Conservation (phyloP, 257 asterid species). For the Craterostigma plantagineum region DNA sequence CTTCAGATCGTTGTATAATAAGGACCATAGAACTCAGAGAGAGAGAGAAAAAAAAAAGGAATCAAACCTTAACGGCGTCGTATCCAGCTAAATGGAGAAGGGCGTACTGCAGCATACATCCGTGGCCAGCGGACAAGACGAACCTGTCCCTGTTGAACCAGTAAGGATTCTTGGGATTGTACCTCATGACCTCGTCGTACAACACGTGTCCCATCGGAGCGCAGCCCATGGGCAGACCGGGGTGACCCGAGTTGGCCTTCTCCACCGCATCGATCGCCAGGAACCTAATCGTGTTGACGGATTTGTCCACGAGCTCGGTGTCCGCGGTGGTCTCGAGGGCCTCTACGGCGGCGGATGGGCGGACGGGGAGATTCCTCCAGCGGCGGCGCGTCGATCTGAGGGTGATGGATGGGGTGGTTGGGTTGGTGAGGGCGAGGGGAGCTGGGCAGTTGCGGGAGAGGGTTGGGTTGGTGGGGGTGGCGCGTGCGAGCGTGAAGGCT, state of each 20-base stretch:
- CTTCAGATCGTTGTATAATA: not conserved
- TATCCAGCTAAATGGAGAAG: constrained; percentile 83
- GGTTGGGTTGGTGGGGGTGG: constrained; percentile 37
- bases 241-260: constrained; percentile 85
- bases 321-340: constrained; percentile 47
- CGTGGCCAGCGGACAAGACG: constrained; percentile 95
- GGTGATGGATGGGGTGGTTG: constrained; percentile 13
- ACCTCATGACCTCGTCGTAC: constrained; percentile 89
- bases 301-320: constrained; percentile 52
- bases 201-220: constrained; percentile 93
- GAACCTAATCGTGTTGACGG: constrained; percentile 68
- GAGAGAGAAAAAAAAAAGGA: no score
- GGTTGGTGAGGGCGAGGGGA: constrained; percentile 11
- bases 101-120: constrained; percentile 89
- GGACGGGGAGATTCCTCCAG: constrained; percentile 10
- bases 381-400: constrained; percentile 3
- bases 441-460: constrained; percentile 11
- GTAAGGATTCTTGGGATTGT: constrained; percentile 86
- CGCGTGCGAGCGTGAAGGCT: constrained; percentile 57
- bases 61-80: constrained; percentile 49
- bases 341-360: constrained; percentile 57
- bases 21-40: not conserved
- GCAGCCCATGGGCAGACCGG: constrained; percentile 87
- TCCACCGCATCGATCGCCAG: constrained; percentile 78
- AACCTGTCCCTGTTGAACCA: constrained; percentile 94